A percentile compares a stretch with the other conserved stretches of the same genome.
These are phyloP conservation scores for Aspergillus haitiensis DNA, from an alignment of 495 filamentous ascomycete species.

Conservation along the genomic window DNA sequence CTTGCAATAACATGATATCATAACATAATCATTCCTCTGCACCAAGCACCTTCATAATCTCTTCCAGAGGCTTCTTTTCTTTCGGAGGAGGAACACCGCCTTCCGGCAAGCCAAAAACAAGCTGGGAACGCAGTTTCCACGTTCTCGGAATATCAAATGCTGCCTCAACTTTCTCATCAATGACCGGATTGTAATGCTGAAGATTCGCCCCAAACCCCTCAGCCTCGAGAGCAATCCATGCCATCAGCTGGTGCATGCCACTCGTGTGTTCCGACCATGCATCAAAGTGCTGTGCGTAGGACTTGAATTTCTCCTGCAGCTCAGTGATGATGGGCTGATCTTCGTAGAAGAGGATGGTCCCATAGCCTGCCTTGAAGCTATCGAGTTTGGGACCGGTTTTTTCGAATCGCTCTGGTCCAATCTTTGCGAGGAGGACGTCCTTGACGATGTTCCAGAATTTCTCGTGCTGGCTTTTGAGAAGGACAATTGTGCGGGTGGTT, in stretches of 20 bases:
- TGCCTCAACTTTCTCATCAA: slow-evolving; percentile 31
- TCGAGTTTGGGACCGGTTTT: slow-evolving; percentile 27
- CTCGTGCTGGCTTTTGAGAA: slow-evolving; percentile 37
- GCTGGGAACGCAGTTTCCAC: slow-evolving; percentile 38
- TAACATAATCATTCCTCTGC: neutral
- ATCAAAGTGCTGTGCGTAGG: slow-evolving; percentile 33
- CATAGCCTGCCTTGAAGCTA: slow-evolving; percentile 34
- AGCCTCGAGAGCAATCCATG: slow-evolving; percentile 42
- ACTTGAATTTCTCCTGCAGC: slow-evolving; percentile 23
- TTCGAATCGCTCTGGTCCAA: slow-evolving; percentile 16
- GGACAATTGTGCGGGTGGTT: slow-evolving; percentile 33
- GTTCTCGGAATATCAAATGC: slow-evolving; percentile 31
- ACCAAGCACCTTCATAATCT: neutral
- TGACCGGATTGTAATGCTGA: slow-evolving; percentile 43
- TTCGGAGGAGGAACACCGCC: neutral
- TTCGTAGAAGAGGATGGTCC: slow-evolving; percentile 42
- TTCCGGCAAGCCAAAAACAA: slow-evolving; percentile 39
- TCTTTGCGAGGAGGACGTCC: slow-evolving; percentile 26
- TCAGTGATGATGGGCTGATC: slow-evolving; percentile 20
- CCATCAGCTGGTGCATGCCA: slow-evolving; percentile 41
- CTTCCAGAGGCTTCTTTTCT: slow-evolving; percentile 15
- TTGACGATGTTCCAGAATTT: slow-evolving; percentile 40
- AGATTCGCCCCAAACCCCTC: slow-evolving; percentile 43
- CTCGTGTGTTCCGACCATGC: slow-evolving; percentile 39
- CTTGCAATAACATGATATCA: no score